Conservation (phyloP, 1,139 yeast species). For the Nakaseomyces delphensis region DNA sequence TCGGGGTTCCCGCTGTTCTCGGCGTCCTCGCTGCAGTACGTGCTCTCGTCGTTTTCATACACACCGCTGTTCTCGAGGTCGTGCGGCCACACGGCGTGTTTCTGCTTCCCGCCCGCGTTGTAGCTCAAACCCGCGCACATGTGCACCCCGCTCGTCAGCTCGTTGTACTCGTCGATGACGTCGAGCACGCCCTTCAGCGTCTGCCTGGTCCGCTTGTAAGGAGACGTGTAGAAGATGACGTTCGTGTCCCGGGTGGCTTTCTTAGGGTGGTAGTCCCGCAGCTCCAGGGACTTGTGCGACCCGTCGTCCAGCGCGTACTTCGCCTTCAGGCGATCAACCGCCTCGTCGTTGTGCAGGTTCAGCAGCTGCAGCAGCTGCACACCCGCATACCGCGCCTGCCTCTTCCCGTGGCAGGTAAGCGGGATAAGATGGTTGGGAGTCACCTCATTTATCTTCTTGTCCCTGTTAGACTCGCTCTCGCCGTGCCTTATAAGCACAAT, state of each 20-base stretch:
- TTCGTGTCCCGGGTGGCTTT: constrained; percentile 15
- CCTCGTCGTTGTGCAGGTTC: constrained; percentile 38
- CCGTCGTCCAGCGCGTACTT: constrained; percentile 16
- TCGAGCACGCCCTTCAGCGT: constrained; percentile 61
- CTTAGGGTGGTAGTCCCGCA: constrained; percentile 14
- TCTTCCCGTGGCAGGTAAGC: constrained; percentile 58
- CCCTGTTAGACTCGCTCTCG: constrained; percentile 84
- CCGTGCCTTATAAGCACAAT: constrained; percentile 81
- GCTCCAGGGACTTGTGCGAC: constrained; percentile 11
- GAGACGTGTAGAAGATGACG: constrained; percentile 66
- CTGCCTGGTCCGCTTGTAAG: constrained; percentile 71
- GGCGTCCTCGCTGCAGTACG: constrained; percentile 9
- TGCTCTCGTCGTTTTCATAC: constrained; percentile 19
- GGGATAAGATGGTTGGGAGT: constrained; percentile 74
- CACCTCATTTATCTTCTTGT: constrained; percentile 64
- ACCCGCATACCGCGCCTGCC: constrained; percentile 66
- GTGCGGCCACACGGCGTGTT: constrained; percentile 22
- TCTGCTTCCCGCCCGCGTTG: constrained; percentile 20
- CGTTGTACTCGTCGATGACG: constrained; percentile 41
- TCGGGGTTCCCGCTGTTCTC: neutral
- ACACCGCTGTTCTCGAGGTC: constrained; percentile 18
- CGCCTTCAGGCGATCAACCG: constrained; percentile 16
- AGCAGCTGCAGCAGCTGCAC: constrained; percentile 44
- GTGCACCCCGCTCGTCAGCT: constrained; percentile 14
- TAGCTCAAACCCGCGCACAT: constrained; percentile 14